phyloP scores from a whole-genome alignment of 495 filamentous ascomycete species.

The Bombardia bombarda region DNA sequence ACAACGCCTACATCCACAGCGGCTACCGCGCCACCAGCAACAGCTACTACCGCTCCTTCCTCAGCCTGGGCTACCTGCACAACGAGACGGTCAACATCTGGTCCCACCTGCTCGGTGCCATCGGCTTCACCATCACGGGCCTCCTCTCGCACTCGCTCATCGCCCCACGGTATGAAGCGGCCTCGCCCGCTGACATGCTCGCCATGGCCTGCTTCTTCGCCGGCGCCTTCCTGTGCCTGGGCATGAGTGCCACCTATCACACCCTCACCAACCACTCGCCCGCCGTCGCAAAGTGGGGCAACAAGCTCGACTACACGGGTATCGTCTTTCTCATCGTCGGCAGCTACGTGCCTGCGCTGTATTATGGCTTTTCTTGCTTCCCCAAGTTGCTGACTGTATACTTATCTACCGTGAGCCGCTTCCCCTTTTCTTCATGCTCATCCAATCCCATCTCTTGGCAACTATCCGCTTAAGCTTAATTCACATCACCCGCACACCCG shows the following conservation, averaged over 20 bases:
- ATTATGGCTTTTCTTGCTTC: conserved; percentile 75
- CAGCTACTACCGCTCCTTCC: conserved; percentile 27
- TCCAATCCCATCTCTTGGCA: background rate
- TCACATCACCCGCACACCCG: too few species aligned
- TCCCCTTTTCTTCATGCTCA: background rate
- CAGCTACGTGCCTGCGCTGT: conserved; percentile 77
- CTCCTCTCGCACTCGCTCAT: conserved; percentile 31
- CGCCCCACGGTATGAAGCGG: conserved; percentile 58
- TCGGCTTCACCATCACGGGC: conserved; percentile 36
- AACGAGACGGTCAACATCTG: conserved; percentile 97
- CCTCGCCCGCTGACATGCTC: conserved; percentile 54
- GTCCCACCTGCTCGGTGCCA: conserved; percentile 66
- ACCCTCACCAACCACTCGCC: conserved; percentile 35
- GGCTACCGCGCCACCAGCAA: conserved; percentile 37
- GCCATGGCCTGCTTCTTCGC: conserved; percentile 74
- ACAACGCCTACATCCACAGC: conserved; percentile 35
- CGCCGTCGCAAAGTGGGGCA: conserved; percentile 37
- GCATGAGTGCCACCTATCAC: conserved; percentile 72
- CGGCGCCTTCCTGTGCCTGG: conserved; percentile 67
- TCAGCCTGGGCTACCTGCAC: conserved; percentile 39
- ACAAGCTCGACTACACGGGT: conserved; percentile 78
- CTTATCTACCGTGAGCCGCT: conserved; percentile 56
- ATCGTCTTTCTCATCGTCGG: conserved; percentile 86
- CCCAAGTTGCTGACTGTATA: conserved; percentile 56
- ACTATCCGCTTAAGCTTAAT: background rate